Conservation (phyloP, 306 rosid genomes). For the Lotus japonicus region DNA sequence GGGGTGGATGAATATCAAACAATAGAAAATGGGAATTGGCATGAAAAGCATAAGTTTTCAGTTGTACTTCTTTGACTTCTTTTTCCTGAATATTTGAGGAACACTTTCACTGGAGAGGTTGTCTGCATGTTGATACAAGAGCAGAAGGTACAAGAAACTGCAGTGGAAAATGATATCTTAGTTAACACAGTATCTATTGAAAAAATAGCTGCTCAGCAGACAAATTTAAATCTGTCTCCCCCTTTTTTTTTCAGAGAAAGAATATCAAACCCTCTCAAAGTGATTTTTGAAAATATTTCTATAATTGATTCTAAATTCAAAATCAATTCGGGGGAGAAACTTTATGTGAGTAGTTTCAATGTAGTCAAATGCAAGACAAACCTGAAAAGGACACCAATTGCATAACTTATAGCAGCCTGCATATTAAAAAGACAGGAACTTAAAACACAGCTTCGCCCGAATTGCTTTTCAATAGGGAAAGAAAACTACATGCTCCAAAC, state of each 20-base stretch:
- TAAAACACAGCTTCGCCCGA: not conserved
- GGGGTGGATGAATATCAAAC: constrained; percentile 6
- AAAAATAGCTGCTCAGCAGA: not conserved
- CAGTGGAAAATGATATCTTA: constrained; percentile 23
- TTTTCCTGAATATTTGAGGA: constrained; percentile 71
- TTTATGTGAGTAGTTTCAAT: not conserved
- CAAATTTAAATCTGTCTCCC: not conserved
- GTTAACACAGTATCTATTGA: not conserved
- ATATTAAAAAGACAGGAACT: not conserved
- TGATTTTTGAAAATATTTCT: not conserved
- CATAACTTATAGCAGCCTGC: constrained; percentile 76
- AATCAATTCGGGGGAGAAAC: too few relatives aligned
- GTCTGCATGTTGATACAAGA: constrained; percentile 71
- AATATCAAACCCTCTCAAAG: not conserved
- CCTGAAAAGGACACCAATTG: constrained; percentile 64
- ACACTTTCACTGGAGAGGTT: constrained; percentile 62
- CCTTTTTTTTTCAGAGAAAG: not conserved
- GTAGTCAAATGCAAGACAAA: constrained; percentile 10
- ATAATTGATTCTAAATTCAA: too few relatives aligned
- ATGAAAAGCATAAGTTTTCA: constrained; percentile 1
- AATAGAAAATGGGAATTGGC: constrained; percentile 11
- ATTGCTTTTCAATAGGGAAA: not conserved
- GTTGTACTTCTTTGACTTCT: constrained; percentile 64
- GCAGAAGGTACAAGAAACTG: constrained; percentile 93
- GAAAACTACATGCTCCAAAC: not conserved